Conservation (phyloP, 257 asterid genomes). For the Capsicum rhomboideum region DNA sequence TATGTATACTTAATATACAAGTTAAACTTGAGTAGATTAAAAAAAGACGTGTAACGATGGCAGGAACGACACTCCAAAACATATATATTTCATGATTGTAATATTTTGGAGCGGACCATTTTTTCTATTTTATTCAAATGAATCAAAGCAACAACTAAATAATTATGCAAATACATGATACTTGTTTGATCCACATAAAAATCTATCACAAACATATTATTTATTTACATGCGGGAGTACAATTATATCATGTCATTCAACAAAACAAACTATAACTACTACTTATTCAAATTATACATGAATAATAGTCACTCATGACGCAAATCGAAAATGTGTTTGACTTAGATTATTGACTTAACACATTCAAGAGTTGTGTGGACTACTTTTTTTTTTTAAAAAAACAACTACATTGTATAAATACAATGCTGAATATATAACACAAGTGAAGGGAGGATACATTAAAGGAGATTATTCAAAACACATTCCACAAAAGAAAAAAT, state of each 20-base stretch:
- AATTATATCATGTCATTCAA: not conserved
- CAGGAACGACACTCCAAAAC: too few relatives aligned
- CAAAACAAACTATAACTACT: not conserved
- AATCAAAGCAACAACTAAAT: not conserved
- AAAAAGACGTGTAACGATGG: too few relatives aligned
- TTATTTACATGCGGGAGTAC: not conserved
- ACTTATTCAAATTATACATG: not conserved
- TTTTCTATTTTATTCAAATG: not conserved
- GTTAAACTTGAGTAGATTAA: too few relatives aligned
- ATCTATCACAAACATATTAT: not conserved
- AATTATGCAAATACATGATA: not conserved
- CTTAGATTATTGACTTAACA: not conserved
- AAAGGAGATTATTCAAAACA: not conserved
- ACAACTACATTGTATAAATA: not conserved
- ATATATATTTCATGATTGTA: not conserved
- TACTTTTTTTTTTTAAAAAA: not conserved
- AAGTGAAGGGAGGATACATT: not conserved
- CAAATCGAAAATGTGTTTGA: not conserved
- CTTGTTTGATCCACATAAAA: not conserved
- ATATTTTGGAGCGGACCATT: not conserved
- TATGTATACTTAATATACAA: not conserved
- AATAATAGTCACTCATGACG: not conserved
- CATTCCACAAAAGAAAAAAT: not conserved
- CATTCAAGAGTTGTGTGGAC: not conserved
- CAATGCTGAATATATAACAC: not conserved